Evolutionary conservation across 2,329 filamentous ascomycete genomes (phyloP).

Genomic region (Aspergillus latus): DNA sequence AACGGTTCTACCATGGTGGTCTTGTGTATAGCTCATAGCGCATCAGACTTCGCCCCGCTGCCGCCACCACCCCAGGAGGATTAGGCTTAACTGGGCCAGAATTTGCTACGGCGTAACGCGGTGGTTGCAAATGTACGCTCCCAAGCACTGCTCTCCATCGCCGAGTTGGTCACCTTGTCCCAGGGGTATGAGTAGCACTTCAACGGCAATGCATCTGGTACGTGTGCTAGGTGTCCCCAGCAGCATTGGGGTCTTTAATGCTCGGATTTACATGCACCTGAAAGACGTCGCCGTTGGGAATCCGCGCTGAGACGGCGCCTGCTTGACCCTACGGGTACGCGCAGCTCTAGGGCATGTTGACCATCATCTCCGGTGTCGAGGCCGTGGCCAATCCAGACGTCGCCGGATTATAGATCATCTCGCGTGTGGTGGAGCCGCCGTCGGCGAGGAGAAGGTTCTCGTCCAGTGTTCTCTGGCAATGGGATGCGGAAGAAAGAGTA

Average conservation of each 20-base stretch:
- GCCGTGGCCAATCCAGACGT: constrained; percentile 10
- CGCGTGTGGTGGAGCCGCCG: constrained; percentile 9
- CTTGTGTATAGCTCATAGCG: too few species aligned
- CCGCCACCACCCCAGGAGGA: too few species aligned
- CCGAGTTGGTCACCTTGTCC: constrained; percentile 1
- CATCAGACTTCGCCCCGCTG: too few species aligned
- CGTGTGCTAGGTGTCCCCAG: constrained; percentile 7
- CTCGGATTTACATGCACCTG: constrained; percentile 1
- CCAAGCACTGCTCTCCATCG: constrained; percentile 8
- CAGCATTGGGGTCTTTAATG: constrained; percentile 3
- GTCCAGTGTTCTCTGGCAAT: too few species aligned
- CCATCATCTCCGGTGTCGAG: constrained; percentile 8
- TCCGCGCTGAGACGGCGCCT: constrained; percentile 5
- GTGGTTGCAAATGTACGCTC: constrained; percentile 11
- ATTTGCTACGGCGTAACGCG: constrained; percentile 1
- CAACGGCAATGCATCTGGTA: constrained; percentile 7
- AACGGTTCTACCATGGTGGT: too few species aligned
- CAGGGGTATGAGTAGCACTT: constrained; percentile 7
- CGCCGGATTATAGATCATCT: constrained; percentile 12
- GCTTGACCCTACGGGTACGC: constrained; percentile 8
- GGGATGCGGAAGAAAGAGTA: background rate
- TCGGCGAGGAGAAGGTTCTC: constrained; percentile 6
- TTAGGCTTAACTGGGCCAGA: too few species aligned
- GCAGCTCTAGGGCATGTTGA: constrained; percentile 10
- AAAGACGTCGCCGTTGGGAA: constrained; percentile 10